phyloP scores from a whole-genome alignment of 306 rosid species.

The Hylodesmum podocarpum region DNA sequence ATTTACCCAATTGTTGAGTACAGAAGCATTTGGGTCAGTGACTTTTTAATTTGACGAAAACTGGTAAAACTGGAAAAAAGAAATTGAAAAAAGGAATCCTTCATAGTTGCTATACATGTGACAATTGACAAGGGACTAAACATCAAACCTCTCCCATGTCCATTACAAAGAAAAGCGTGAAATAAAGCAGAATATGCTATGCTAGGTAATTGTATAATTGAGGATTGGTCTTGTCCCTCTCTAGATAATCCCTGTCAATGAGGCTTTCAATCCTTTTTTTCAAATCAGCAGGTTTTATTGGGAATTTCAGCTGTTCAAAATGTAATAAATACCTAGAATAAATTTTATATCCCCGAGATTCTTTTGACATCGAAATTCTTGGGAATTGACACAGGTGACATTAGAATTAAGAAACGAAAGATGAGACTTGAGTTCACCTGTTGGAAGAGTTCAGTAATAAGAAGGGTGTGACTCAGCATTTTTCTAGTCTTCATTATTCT shows the following conservation, averaged over 20 bases:
- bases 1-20: background rate
- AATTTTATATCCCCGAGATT: background rate
- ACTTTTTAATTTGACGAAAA: background rate
- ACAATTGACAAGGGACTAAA: slow-evolving; percentile 45
- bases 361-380: slow-evolving; percentile 2
- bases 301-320: slow-evolving; percentile 79
- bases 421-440: slow-evolving; percentile 57
- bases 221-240: slow-evolving; percentile 96
- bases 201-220: slow-evolving; percentile 99
- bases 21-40: background rate
- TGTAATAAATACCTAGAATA: background rate
- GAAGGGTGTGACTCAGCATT: slow-evolving; percentile 97
- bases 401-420: slow-evolving; percentile 16
- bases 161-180: slow-evolving; percentile 36
- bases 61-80: slow-evolving; percentile 1
- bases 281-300: slow-evolving; percentile 96
- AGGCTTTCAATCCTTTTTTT: slow-evolving; percentile 98
- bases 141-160: slow-evolving; percentile 42
- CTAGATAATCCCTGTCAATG: slow-evolving; percentile 94
- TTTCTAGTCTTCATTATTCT: slow-evolving; percentile 99
- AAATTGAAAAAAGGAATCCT: slow-evolving; percentile 1
- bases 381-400: slow-evolving; percentile 6
- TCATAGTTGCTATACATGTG: slow-evolving; percentile 64
- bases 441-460: slow-evolving; percentile 96
- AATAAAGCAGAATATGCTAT: slow-evolving; percentile 29